Evolutionary conservation across 176 grass and related monocot genomes (phyloP).

Genomic region (Oryza coarctata): DNA sequence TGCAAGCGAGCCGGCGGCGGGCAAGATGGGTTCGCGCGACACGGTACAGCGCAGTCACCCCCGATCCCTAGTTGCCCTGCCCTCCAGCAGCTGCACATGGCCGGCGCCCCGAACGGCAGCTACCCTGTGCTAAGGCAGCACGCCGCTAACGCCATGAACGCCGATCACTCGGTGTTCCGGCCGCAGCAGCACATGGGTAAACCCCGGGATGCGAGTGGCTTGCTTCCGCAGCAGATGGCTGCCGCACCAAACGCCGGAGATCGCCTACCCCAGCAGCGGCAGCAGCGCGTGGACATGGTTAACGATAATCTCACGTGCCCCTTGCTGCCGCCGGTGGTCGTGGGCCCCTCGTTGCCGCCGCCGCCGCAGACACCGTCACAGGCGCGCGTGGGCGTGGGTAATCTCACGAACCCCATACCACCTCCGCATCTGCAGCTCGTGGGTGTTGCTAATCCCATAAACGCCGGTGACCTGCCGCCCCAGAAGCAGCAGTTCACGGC

Average conservation of each 20-base stretch:
- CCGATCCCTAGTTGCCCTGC: not conserved
- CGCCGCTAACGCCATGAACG: not conserved
- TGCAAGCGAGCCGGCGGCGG: not conserved
- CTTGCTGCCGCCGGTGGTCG: not conserved
- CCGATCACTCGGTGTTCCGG: not conserved
- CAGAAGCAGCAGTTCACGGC: too few relatives aligned
- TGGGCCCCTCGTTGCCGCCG: too few relatives aligned
- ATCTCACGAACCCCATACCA: not conserved
- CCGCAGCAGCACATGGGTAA: not conserved
- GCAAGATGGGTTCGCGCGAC: not conserved
- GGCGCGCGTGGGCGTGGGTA: not conserved
- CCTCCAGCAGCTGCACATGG: constrained; percentile 26
- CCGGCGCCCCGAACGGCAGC: not conserved
- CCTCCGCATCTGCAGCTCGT: not conserved
- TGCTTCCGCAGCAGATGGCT: not conserved
- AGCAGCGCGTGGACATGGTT: too few relatives aligned
- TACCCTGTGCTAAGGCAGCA: not conserved
- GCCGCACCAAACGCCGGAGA: too few relatives aligned
- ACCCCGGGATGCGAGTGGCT: not conserved
- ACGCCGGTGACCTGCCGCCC: not conserved
- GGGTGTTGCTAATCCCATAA: not conserved
- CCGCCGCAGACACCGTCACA: not conserved
- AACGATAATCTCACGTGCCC: not conserved
- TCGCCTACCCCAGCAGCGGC: too few relatives aligned
- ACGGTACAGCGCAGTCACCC: not conserved